Conservation (phyloP, 2,329 filamentous ascomycete genomes). For the Hypoxylon sp. region DNA sequence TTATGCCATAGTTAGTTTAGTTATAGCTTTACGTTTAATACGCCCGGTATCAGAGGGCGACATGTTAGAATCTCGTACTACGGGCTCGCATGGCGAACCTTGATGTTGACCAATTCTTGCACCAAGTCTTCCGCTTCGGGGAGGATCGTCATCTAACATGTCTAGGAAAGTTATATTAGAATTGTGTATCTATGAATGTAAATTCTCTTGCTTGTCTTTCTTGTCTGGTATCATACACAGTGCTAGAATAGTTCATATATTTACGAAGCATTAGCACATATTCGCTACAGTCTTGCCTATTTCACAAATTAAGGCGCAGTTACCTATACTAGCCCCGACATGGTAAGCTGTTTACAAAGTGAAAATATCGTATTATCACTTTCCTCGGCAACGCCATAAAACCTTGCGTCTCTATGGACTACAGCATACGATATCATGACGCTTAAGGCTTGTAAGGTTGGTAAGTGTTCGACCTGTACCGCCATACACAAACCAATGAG, state of each 20-base stretch:
- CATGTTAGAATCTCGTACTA: neutral
- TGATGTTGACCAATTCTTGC: slow-evolving; percentile 26
- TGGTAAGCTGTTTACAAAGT: neutral
- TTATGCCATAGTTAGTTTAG: neutral
- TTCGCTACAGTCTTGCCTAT: no score
- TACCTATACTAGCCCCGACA: neutral
- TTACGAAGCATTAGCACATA: no score
- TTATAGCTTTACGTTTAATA: slow-evolving; percentile 1
- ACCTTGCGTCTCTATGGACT: slow-evolving; percentile 1
- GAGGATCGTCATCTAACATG: slow-evolving; percentile 24
- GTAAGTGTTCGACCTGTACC: neutral
- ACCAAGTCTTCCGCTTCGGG: slow-evolving; percentile 29
- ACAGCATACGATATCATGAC: slow-evolving; percentile 4
- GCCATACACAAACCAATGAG: slow-evolving; percentile 19
- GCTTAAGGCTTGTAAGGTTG: slow-evolving; percentile 5
- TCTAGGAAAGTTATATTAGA: slow-evolving; percentile 31
- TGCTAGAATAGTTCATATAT: no score
- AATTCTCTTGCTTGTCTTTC: neutral
- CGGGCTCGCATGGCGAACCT: slow-evolving; percentile 8
- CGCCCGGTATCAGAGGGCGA: neutral
- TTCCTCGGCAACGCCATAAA: neutral
- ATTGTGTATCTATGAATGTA: neutral
- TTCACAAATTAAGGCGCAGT: neutral
- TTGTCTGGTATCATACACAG: neutral
- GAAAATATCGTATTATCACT: neutral